Evolutionary conservation across 2,329 filamentous ascomycete genomes (phyloP), one percentile per base, ranked within the genome.

Genomic region (Macrophomina phaseolina): DNA sequence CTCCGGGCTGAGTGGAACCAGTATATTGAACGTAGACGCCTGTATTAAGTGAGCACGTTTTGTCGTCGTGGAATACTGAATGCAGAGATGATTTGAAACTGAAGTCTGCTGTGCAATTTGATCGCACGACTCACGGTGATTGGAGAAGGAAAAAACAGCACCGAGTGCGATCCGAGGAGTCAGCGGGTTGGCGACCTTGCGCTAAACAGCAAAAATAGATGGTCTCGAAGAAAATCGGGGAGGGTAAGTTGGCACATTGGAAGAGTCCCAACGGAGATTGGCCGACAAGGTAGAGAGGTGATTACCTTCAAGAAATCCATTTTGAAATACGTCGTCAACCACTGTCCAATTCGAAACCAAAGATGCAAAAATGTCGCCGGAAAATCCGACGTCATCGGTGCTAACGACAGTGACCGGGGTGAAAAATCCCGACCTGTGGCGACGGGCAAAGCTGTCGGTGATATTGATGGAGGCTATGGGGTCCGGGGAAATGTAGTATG

Each of bases 301-400:
- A n/a, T n/a, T 67, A 76, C 75, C 73, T 67, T 78, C 74, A 8
- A 79, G 72, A 60, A 82, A 82, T 7, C 75, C 78, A 48, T 72
- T 69, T 38, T 78, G 75, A 69, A 79, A 82, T 7, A 82, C 80
- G 73, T 82, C 80, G 65, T 82, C 81, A 32, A 67, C 62, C 14
- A 73, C 65, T 4, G 72, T 69, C 68, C 77, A 81, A 3, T 70
- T 71, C 9, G 74, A 68, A 18, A 76, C 69, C 0, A 73, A 64
- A 5, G 68, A 67, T 9, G 62, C 65, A 8, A 80, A 67, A 49
- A 75, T 68, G 4, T 65, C 62, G 4, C 58, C 69, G 45, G 69
- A 70, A 62, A 72, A 76, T 9, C 51, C 68, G 4, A 69, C 64
- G 4, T 70, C 69, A n/a, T 73, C 70, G 16, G 72, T 70, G 1